Percentiles rank a stretch among this genome's conserved stretches.
These are phyloP conservation scores for Sporothrix brunneoviolacea DNA, from an alignment of 2,329 filamentous ascomycete genomes.

Conservation along the genomic window DNA sequence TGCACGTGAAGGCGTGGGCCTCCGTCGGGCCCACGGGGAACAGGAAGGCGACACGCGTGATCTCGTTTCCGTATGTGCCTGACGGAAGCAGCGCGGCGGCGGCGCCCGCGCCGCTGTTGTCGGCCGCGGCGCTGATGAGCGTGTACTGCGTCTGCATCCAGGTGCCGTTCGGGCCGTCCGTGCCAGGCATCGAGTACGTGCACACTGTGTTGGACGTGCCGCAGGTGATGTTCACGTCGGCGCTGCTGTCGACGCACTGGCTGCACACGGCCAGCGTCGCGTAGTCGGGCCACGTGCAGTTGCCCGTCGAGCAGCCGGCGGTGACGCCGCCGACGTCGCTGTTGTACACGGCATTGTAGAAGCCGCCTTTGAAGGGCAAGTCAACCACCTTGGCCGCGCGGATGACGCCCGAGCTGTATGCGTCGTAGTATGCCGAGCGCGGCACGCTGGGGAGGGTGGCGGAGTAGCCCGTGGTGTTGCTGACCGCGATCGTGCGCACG, in stretches of 20 bases:
- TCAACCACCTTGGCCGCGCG: background rate
- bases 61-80: constrained; percentile 1
- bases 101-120: background rate
- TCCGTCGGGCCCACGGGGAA: background rate
- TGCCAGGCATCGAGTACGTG: background rate
- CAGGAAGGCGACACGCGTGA: background rate
- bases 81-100: background rate
- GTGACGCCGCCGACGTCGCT: background rate
- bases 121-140: background rate
- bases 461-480: background rate
- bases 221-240: background rate
- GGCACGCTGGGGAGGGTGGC: background rate
- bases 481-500: background rate
- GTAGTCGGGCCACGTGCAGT: constrained; percentile 13
- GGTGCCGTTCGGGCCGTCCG: background rate
- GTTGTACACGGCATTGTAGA: constrained; percentile 8
- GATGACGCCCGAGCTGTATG: background rate
- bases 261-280: constrained; percentile 6
- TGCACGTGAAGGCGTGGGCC: background rate
- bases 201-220: too few relatives aligned
- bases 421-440: background rate
- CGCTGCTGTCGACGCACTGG: constrained; percentile 3
- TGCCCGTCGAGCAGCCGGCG: constrained; percentile 3
- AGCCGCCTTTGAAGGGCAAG: background rate
- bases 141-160: background rate